phyloP scores from a whole-genome alignment of 169 alveolate species.

The Babesia caballi region DNA sequence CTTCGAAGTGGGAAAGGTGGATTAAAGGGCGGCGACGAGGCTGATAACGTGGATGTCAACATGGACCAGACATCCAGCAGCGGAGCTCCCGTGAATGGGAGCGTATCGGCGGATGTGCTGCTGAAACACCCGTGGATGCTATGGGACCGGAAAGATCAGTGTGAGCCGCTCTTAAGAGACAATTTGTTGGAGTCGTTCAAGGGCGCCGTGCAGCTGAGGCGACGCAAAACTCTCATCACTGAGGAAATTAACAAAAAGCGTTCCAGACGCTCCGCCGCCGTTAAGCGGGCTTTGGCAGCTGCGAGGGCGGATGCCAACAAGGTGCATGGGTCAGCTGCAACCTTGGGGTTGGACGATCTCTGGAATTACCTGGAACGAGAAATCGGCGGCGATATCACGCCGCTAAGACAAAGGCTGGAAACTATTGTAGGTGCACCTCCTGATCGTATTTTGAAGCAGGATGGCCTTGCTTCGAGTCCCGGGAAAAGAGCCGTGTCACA shows the following conservation, averaged over 20 bases:
- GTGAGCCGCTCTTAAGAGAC: conserved; percentile 16
- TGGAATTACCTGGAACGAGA: conserved; percentile 44
- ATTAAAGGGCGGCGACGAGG: too few relatives aligned
- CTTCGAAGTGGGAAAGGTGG: too few relatives aligned
- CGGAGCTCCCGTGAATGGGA: not conserved
- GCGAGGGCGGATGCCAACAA: conserved; percentile 44
- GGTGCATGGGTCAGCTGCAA: conserved; percentile 3
- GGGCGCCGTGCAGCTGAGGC: conserved; percentile 21
- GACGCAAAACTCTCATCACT: conserved; percentile 11
- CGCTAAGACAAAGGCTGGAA: not conserved
- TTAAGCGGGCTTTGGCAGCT: conserved; percentile 35
- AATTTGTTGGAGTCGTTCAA: conserved; percentile 17
- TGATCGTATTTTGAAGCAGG: not conserved
- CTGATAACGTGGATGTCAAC: not conserved
- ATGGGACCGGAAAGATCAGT: conserved; percentile 12
- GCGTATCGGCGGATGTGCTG: conserved; percentile 14
- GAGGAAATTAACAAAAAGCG: conserved; percentile 47
- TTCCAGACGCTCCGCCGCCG: conserved; percentile 51
- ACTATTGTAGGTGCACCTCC: not conserved
- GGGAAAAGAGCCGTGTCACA: too few relatives aligned
- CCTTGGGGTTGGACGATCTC: conserved; percentile 47
- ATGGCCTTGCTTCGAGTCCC: too few relatives aligned
- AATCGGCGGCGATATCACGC: not conserved
- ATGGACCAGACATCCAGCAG: not conserved
- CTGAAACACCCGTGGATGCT: conserved; percentile 48